Conservation (phyloP, 2,329 filamentous ascomycete species). For the Aspergillus pseudoglaucus region DNA sequence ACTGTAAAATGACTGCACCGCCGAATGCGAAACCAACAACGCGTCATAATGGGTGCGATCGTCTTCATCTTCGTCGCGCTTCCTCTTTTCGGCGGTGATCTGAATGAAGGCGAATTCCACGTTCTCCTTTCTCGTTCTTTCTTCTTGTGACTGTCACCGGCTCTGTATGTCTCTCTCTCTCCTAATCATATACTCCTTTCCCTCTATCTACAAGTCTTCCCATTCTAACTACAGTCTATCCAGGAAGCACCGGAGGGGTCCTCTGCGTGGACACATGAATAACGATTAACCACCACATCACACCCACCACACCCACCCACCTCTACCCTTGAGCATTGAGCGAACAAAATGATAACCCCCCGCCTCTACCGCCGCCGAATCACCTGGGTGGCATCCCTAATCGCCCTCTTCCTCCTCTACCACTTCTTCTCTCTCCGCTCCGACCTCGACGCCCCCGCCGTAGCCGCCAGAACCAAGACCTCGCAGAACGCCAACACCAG, state of each 20-base stretch:
- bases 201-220: not conserved
- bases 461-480: not conserved
- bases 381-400: conserved; percentile 48
- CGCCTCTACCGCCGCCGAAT: conserved; percentile 29
- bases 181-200: not conserved
- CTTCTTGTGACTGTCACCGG: not conserved
- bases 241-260: too few species aligned
- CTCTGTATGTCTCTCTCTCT: conserved; percentile 2
- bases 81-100: not conserved
- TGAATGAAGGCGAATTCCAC: too few species aligned
- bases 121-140: not conserved
- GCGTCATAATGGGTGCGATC: conserved; percentile 4
- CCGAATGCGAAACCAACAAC: not conserved
- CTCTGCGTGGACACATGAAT: not conserved
- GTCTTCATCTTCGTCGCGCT: conserved; percentile 3
- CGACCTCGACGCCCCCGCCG: conserved; percentile 48
- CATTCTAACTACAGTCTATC: too few species aligned
- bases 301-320: too few species aligned
- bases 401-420: conserved; percentile 50
- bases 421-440: conserved; percentile 56
- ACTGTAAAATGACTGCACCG: too few species aligned
- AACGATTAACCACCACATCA: not conserved
- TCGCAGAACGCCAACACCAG: conserved; percentile 38
- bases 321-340: too few species aligned
- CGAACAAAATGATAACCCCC: conserved; percentile 35